Percentiles rank a stretch among this genome's conserved stretches.
Conservation (phyloP, 768 basidiomycete genomes). For the Collybia mongolica region DNA sequence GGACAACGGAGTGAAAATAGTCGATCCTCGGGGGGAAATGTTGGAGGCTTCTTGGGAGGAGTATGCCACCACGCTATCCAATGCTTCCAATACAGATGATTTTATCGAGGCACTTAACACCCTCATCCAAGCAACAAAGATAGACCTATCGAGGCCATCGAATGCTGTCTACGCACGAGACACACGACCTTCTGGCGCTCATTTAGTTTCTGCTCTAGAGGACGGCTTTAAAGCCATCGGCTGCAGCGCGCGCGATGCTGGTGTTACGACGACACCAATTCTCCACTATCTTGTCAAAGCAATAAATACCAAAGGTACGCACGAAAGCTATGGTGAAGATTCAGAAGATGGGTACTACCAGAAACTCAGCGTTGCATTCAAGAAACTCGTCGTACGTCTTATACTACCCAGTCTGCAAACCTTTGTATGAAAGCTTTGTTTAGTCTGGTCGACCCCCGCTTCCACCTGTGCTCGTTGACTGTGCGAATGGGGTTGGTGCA, state of each 20-base stretch:
- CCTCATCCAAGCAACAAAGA: conserved; percentile 62
- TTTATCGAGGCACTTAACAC: conserved; percentile 63
- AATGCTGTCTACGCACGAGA: conserved; percentile 90
- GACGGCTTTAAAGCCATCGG: conserved; percentile 79
- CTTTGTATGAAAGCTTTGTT: conserved; percentile 7
- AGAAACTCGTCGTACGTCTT: conserved; percentile 76
- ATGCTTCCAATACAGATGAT: conserved; percentile 72
- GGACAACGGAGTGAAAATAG: conserved; percentile 99
- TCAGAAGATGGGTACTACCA: conserved; percentile 80
- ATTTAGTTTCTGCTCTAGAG: conserved; percentile 73
- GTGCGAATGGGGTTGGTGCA: conserved; percentile 97
- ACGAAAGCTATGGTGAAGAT: conserved; percentile 77
- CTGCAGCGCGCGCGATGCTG: conserved; percentile 69
- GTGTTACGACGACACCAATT: conserved; percentile 90
- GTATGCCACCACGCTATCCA: conserved; percentile 85
- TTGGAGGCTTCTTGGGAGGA: conserved; percentile 90
- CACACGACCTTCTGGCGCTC: conserved; percentile 84
- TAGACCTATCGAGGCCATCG: conserved; percentile 78
- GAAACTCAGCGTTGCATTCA: conserved; percentile 83
- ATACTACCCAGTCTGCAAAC: background rate
- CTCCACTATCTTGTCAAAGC: conserved; percentile 93
- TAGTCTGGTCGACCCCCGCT: conserved; percentile 60
- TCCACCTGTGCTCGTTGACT: conserved; percentile 79
- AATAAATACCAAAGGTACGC: conserved; percentile 82
- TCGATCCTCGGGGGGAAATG: conserved; percentile 98